Evolutionary conservation across 305 asterid genomes (phyloP), one percentile per base, ranked within the genome.

Genomic region (Ruellia speciosa): DNA sequence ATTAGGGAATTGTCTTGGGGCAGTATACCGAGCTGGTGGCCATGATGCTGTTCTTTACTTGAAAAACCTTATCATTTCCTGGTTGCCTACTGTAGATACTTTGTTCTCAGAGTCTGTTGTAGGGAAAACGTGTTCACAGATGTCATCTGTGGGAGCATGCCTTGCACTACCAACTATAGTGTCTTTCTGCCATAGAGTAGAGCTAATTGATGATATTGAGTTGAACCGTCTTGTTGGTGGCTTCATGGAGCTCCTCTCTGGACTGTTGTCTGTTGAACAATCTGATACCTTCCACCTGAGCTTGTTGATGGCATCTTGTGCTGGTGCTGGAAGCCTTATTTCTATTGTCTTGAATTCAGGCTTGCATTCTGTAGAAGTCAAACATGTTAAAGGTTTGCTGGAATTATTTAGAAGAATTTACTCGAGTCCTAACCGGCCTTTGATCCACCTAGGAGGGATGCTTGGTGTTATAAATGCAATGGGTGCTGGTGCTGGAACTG

Each of bases 371-470:
- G 70, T 84, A 54, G 77, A 79, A 64, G 78, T 67, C 58, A 79
- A 84, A 35, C 71, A 64, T 68, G 77, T 78, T 63, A 81, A 78
- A 76, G 78, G 77, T 59, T 74, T 86, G 59, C 72, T 92, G 45
- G 76, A 66, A 55, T 65, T 83, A 58, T 79, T 76, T 66, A 84
- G 82, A 72, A 81, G 73, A 80, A 72, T 79, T 74, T 88, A 84
- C 78, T 75, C 84, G 4, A 63, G 74, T 62, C 76, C 89, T 70
- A 73, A 77, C 62, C 85, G 81, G 65, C 90, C 85, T 53, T 69
- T 81, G 51, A 73, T 79, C 63, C 94, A 75, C 74, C 83, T 92
- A 40, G 96, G 99, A 62, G 99, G 85, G 13, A 84, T 86, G 94
- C 85, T 88, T 72, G 99, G 96, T 58, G 81, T 79, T 60, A 77